Conservation (phyloP, 2,329 filamentous ascomycete genomes). For the Trichoderma atrobrunneum region DNA sequence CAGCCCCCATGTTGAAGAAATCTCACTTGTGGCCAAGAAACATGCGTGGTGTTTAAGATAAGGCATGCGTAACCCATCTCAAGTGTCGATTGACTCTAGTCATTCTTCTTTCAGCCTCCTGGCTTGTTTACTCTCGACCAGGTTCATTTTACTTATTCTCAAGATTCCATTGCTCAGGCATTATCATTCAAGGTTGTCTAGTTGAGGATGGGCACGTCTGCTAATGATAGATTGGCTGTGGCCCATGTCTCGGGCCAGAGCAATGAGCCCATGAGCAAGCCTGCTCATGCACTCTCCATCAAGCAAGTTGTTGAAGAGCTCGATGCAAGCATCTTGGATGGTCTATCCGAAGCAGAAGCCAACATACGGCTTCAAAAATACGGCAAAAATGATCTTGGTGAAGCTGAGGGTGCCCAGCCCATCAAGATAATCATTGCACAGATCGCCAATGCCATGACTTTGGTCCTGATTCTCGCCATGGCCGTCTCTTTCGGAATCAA, state of each 20-base stretch:
- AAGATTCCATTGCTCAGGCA: too few relatives aligned
- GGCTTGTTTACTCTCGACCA: not conserved
- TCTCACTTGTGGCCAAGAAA: not conserved
- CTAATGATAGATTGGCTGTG: not conserved
- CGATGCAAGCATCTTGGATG: not conserved
- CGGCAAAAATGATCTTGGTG: constrained; percentile 24
- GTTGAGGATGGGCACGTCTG: not conserved
- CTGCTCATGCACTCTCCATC: not conserved
- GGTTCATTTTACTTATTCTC: not conserved
- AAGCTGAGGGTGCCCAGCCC: constrained; percentile 57
- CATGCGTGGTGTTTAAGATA: not conserved
- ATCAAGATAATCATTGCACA: constrained; percentile 64
- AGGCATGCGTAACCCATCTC: not conserved
- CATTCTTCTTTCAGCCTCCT: not conserved
- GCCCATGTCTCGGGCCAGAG: not conserved
- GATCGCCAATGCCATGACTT: constrained; percentile 66
- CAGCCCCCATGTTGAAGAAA: not conserved
- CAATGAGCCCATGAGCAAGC: not conserved
- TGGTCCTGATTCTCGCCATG: constrained; percentile 53
- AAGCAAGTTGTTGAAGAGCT: not conserved
- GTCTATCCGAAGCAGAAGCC: not conserved
- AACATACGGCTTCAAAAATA: not conserved
- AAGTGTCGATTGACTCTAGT: not conserved
- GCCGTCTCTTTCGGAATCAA: not conserved
- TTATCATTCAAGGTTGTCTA: not conserved